A percentile compares a stretch with the other conserved stretches of the same genome.
Evolutionary conservation across 2,329 filamentous ascomycete genomes (phyloP).

Genomic region (Penicillium sp.): DNA sequence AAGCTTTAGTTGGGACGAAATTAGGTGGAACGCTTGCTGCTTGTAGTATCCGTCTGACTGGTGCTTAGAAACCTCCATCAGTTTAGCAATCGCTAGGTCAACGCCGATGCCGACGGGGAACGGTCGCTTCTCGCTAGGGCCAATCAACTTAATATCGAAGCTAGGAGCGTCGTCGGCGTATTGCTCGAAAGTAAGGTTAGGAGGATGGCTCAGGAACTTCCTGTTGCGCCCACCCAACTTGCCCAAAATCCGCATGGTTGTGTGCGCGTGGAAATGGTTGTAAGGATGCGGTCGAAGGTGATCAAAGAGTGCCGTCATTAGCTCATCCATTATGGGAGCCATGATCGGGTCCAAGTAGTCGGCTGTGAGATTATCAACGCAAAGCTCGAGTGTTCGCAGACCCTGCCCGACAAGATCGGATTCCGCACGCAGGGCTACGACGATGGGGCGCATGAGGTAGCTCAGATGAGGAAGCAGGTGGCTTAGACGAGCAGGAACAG

Average conservation of each 20-base stretch:
- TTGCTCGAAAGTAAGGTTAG: slow-evolving; percentile 79
- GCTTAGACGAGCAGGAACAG: slow-evolving; percentile 90
- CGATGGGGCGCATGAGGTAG: slow-evolving; percentile 94
- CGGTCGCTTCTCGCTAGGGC: slow-evolving; percentile 84
- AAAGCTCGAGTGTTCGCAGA: slow-evolving; percentile 89
- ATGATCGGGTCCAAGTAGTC: slow-evolving; percentile 99
- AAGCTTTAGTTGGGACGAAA: slow-evolving; percentile 88
- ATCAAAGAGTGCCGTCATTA: slow-evolving; percentile 97
- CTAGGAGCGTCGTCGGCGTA: slow-evolving; percentile 88
- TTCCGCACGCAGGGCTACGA: slow-evolving; percentile 90
- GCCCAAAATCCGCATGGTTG: slow-evolving; percentile 94
- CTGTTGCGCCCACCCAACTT: slow-evolving; percentile 95
- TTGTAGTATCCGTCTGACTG: slow-evolving; percentile 86
- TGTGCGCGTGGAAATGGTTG: slow-evolving; percentile 96
- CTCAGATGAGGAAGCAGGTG: slow-evolving; percentile 94
- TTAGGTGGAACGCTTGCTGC: slow-evolving; percentile 84
- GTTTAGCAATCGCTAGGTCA: slow-evolving; percentile 84
- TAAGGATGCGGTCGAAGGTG: slow-evolving; percentile 93
- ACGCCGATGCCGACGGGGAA: slow-evolving; percentile 87
- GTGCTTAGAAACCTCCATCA: slow-evolving; percentile 69
- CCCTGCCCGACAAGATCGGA: slow-evolving; percentile 95
- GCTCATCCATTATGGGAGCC: slow-evolving; percentile 96
- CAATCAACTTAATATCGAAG: slow-evolving; percentile 86
- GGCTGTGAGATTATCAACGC: slow-evolving; percentile 96
- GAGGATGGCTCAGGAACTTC: slow-evolving; percentile 90